Conservation (phyloP, 192 early-diverging fungal species). For the Neocallimastix lanati region DNA sequence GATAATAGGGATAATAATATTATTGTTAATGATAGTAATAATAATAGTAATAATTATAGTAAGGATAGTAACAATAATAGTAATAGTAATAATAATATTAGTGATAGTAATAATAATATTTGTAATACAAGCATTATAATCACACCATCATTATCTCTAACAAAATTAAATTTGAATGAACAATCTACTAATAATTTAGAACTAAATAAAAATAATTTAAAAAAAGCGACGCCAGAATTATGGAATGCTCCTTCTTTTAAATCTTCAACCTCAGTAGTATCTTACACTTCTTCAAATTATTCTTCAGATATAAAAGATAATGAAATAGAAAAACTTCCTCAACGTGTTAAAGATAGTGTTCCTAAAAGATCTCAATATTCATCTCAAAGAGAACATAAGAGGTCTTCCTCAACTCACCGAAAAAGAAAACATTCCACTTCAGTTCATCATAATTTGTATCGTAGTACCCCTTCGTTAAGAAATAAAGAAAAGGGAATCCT, state of each 20-base stretch:
- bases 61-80: neutral
- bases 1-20: neutral
- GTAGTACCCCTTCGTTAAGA: neutral
- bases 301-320: neutral
- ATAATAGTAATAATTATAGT: neutral
- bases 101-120: no score
- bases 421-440: neutral
- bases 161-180: neutral
- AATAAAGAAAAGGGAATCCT: neutral
- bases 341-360: neutral
- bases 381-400: neutral
- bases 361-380: neutral
- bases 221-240: neutral
- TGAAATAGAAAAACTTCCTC: neutral
- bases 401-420: neutral
- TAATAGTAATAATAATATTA: neutral
- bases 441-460: neutral
- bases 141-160: neutral
- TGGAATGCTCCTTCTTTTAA: neutral
- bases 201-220: neutral
- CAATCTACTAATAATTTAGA: neutral
- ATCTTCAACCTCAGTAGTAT: neutral
- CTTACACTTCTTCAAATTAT: neutral
- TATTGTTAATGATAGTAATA: no score
- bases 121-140: no score